A percentile compares a stretch with the other conserved stretches of the same genome.
phyloP scores from a whole-genome alignment of 2,329 filamentous ascomycete species.

The Fusarium duplospermum region DNA sequence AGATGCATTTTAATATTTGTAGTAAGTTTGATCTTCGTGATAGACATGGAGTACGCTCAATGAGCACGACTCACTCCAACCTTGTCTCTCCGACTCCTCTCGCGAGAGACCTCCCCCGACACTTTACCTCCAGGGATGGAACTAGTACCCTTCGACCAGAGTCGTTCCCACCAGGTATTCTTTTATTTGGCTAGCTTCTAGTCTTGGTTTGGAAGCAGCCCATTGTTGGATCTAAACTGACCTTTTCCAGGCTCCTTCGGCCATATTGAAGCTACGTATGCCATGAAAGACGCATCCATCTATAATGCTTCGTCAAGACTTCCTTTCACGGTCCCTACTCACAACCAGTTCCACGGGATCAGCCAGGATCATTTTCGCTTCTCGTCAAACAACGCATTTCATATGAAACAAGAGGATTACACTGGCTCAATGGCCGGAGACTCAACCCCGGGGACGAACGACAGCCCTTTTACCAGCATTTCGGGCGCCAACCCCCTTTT shows the following conservation, averaged over 20 bases:
- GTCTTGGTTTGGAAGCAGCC: not conserved
- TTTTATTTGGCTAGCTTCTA: not conserved
- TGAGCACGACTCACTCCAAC: slow-evolving; percentile 54
- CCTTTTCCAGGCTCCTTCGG: slow-evolving; percentile 38
- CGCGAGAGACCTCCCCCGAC: slow-evolving; percentile 44
- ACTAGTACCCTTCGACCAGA: slow-evolving; percentile 32
- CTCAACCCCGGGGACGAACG: slow-evolving; percentile 30
- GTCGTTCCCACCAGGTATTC: slow-evolving; percentile 28
- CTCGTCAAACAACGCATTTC: slow-evolving; percentile 36
- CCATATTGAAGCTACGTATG: slow-evolving; percentile 45
- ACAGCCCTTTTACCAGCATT: slow-evolving; percentile 43
- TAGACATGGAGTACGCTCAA: slow-evolving; percentile 50
- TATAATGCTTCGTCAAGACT: slow-evolving; percentile 47
- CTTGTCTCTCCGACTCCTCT: slow-evolving; percentile 51
- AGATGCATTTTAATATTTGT: slow-evolving; percentile 10
- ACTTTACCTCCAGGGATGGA: slow-evolving; percentile 40
- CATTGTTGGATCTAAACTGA: slow-evolving; percentile 16
- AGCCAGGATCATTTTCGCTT: slow-evolving; percentile 45
- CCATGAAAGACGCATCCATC: slow-evolving; percentile 47
- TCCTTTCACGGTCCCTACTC: slow-evolving; percentile 39
- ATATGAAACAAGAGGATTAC: slow-evolving; percentile 46
- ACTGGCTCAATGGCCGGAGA: slow-evolving; percentile 31
- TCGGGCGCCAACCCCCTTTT: slow-evolving; percentile 50
- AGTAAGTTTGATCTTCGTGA: slow-evolving; percentile 49
- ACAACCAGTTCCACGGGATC: slow-evolving; percentile 39